Evolutionary conservation across 495 filamentous ascomycete genomes (phyloP), one percentile per base, ranked within the genome.

Genomic region (Hypoxylon subgilvum): DNA sequence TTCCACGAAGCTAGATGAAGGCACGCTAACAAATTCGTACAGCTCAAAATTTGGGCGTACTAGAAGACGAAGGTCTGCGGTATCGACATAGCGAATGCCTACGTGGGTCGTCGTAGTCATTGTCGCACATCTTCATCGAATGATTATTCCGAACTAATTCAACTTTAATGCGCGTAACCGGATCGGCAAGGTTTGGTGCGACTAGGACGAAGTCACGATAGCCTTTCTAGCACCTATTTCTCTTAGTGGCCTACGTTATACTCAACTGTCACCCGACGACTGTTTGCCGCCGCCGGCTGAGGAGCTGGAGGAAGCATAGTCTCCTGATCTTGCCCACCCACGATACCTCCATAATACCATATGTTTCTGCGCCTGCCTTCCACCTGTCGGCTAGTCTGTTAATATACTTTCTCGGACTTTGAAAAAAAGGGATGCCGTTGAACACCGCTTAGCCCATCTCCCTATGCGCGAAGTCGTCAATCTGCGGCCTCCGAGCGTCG

Each of bases 1-100:
- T 22, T 10, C 8, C 10, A 17, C 19, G 52, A 13, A n/a, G 16
- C 21, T 5, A 18, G 7, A 2, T 14, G 9, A 6, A 32, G 31
- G 25, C 25, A 28, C 36, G 39, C 71, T 77, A 56, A 77, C 64
- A 48, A n/a, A n/a, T n/a, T 52, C 18, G 19, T 36, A 67, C 60
- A 93, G 89, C 88, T 93, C 79, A 91, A 90, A 82, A 84, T 93
- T 69, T 93, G 89, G 89, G 89, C 89, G 58, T 89, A 88, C 63
- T 81, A 76, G 49, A n/a, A n/a, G n/a, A 42, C 28, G 38, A 14
- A 16, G 28, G n/a, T 39, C 17, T 23, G 28, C 42, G 49, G 18
- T 27, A 23, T 13, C 49, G 39, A 50, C 32, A 41, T 39, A 5
- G 21, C 39, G 38, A 39, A 36, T 35, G 18, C 6, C 40, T 46